Evolutionary conservation across 768 basidiomycete species (phyloP), one percentile per base, ranked within the genome.

Genomic region (Saitozyma sp.): DNA sequence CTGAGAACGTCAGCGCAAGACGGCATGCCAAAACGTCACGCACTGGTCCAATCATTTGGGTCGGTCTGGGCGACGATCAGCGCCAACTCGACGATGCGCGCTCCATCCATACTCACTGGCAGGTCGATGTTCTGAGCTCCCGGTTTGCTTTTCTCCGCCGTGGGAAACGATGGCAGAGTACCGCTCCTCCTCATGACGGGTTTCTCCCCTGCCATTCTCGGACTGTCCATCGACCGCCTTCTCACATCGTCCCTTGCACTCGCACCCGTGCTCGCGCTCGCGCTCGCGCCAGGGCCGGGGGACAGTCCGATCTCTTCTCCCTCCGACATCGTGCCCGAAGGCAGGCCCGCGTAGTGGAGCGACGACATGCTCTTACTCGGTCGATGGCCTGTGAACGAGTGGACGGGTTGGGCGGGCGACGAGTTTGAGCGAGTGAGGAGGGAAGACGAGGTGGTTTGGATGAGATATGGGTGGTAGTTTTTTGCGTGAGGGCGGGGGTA

Each of bases 381-480:
- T 51, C 65, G 38, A 62, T 76, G 74, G 10, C 66, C 40, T 14
- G 54, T 39, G 11, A 64, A 39, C 8, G 59, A 59, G 19, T 53
- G 17, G 10, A 63, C 11, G 8, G 73, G 74, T 50, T 69, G 74
- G 38, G 68, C 50, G 20, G 74, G 74, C 0, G 65, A 68, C 11
- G 71, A 71, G 46, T 76, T 76, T 8, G 74, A 67, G 16, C 72
- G 61, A n/a, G 71, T 73, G 1, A 76, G 62, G n/a, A 71, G 52
- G 14, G 74, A 69, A 0, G 74, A 76, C 1, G 69, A 66, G 13
- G 74, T 69, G 1, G 67, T 59, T 11, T 73, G 74, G 39, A 76
- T 76, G n/a, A 66, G 54, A 45, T 76, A 76, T 1, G 74, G 74
- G 51, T 76, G 74, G 51, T 66, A 76, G 52, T 70, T 68, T 19